Conservation (phyloP, 805 yeast species). For the Cyberlindnera americana region DNA sequence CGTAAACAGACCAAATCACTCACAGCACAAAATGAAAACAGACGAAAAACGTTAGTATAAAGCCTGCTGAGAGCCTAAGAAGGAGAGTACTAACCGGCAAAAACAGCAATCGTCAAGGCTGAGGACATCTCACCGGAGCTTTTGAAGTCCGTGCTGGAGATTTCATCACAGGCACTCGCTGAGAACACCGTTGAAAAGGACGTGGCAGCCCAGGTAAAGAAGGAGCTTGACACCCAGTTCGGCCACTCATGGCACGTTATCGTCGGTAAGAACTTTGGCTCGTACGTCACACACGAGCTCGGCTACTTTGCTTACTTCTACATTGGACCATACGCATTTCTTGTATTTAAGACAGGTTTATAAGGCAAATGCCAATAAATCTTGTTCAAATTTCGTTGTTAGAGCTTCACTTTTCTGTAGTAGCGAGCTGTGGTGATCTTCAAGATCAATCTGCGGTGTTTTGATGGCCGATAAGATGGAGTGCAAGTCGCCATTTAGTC, state of each 20-base stretch:
- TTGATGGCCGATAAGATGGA: conserved; percentile 8
- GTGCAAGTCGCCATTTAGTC: conserved; percentile 4
- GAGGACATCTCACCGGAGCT: conserved; percentile 41
- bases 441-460: no score
- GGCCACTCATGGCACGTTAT: conserved; percentile 82
- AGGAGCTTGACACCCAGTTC: conserved; percentile 54
- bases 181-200: conserved; percentile 51
- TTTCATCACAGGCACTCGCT: conserved; percentile 43
- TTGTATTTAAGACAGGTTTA: conserved; percentile 61
- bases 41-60: conserved; percentile 8
- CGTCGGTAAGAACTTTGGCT: conserved; percentile 76
- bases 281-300: conserved; percentile 75
- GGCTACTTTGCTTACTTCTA: conserved; percentile 71
- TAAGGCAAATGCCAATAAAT: conserved; percentile 1
- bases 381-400: neutral
- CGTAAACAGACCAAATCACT: no score
- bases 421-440: neutral
- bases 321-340: conserved; percentile 62
- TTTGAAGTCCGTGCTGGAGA: conserved; percentile 45
- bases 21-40: conserved; percentile 3
- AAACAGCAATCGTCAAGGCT: conserved; percentile 27
- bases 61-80: neutral
- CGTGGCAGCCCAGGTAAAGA: conserved; percentile 62
- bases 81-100: neutral
- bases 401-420: conserved; percentile 2